Evolutionary conservation across 805 yeast species (phyloP), one percentile per base, ranked within the genome.

Genomic region (Lipomyces lipofer): DNA sequence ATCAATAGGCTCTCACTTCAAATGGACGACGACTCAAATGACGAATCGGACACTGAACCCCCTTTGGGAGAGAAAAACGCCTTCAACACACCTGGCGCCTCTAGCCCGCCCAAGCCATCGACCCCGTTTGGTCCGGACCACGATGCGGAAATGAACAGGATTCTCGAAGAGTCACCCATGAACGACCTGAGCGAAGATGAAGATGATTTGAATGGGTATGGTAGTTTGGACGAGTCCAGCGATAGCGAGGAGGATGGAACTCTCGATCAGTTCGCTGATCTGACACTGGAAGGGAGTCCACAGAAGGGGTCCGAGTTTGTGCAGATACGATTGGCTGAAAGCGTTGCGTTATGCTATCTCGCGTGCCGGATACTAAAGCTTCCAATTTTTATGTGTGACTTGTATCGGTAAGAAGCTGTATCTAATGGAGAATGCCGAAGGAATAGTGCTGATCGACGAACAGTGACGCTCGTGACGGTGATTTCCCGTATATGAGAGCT

Each of bases 401-500:
- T 58, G 10, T 51, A 51, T 35, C 44, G 38, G 22, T 22, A n/a
- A 17, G 24, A 9, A 7, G 22, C n/a, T n/a, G n/a, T n/a, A n/a
- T n/a, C n/a, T n/a, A n/a, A n/a, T n/a, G n/a, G n/a, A n/a, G n/a
- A n/a, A n/a, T n/a, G n/a, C n/a, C n/a, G n/a, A n/a, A n/a, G n/a
- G n/a, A n/a, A n/a, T n/a, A n/a, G n/a, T n/a, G n/a, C n/a, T n/a
- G n/a, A n/a, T n/a, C n/a, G n/a, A n/a, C n/a, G n/a, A n/a, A n/a
- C n/a, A n/a, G n/a, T n/a, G 43, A 38, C 4, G 52, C 49, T 5
- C 38, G 54, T 12, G 27, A 30, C 19, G 27, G 43, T 9, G 54
- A 49, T 6, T 36, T 58, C 7, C 62, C 62, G 12, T 58, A 51
- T 46, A 48, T 58, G 53, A 45, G 52, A 19, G 62, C 60, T 7